Evolutionary conservation across 495 filamentous ascomycete genomes (phyloP), one percentile per base, ranked within the genome.

Genomic region (Gamarada debralockiae): DNA sequence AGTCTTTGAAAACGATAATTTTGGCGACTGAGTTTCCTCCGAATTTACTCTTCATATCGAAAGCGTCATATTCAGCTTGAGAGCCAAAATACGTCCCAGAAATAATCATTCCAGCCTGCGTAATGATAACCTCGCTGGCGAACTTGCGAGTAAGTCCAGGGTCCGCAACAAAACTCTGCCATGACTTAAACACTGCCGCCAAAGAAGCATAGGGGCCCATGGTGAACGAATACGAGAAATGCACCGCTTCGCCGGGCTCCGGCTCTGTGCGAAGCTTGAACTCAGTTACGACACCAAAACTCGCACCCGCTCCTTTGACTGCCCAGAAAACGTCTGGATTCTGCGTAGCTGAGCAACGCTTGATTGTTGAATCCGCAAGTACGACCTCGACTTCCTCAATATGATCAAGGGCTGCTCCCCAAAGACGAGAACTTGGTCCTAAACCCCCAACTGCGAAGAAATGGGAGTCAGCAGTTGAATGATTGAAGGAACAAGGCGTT

Each of bases 381-480:
- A 90, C 83, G 2, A 87, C 81, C 29, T 83, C 75, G 15, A 78
- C 62, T 20, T 60, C 79, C 14, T 79, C 50, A 36, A 90, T 73
- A 37, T 77, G 77, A 57, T 91, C 86, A 43, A 91, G 62, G 0
- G 83, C 72, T 0, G 79, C 60, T 17, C 87, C 87, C 72, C 77
- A 87, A 29, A 79, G 73, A 15, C 85, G 81, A 13, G 80, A 81
- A 4, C 70, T 72, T 20, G 76, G 70, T 0, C 86, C 87, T 31
- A 76, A 78, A 6, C 87, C 87, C 12, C 86, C 87, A 42, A 89
- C n/a, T n/a, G n/a, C n/a, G n/a, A n/a, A n/a, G n/a, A n/a, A n/a
- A n/a, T n/a, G n/a, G n/a, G n/a, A n/a, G n/a, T n/a, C n/a, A n/a
- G n/a, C n/a, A n/a, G n/a, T n/a, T n/a, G n/a, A n/a, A n/a, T n/a